Percentiles rank a stretch among this genome's conserved stretches.
These are phyloP conservation scores for Saitozyma podzolica DNA, from an alignment of 768 basidiomycete species.

Conservation along the genomic window DNA sequence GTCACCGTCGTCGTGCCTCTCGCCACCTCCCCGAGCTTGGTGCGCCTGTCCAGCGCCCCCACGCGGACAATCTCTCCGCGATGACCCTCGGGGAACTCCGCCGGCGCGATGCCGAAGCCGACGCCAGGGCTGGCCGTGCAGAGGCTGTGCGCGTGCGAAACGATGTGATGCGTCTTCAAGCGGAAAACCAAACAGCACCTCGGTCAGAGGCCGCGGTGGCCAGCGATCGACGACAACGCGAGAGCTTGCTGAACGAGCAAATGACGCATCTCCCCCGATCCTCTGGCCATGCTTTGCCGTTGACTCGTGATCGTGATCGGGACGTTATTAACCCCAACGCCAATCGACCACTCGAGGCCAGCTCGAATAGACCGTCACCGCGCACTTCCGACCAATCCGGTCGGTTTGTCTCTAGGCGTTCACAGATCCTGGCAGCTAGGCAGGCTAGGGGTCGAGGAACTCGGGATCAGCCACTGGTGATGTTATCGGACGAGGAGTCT, in stretches of 20 bases:
- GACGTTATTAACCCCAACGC: too few relatives aligned
- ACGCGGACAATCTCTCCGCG: not conserved
- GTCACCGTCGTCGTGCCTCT: slow-evolving; percentile 33
- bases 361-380: too few relatives aligned
- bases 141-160: slow-evolving; percentile 24
- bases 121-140: slow-evolving; percentile 12
- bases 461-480: slow-evolving; percentile 28
- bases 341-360: too few relatives aligned
- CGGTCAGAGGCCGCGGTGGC: too few relatives aligned
- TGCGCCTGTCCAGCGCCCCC: slow-evolving; percentile 12
- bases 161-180: too few relatives aligned
- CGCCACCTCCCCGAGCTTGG: slow-evolving; percentile 33
- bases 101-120: slow-evolving; percentile 23
- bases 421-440: slow-evolving; percentile 11
- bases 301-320: too few relatives aligned
- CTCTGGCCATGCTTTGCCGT: too few relatives aligned
- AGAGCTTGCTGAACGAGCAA: too few relatives aligned
- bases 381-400: too few relatives aligned
- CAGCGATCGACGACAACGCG: too few relatives aligned
- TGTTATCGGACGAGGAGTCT: slow-evolving; percentile 30
- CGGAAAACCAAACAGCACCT: too few relatives aligned
- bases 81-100: slow-evolving; percentile 19
- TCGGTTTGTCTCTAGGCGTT: slow-evolving; percentile 1
- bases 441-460: slow-evolving; percentile 35
- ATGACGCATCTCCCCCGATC: too few relatives aligned